A percentile compares a stretch with the other conserved stretches of the same genome.
These are phyloP conservation scores for Climacium dendroides DNA, from an alignment of 225 moss, liverwort and hornwort genomes.

Conservation along the genomic window DNA sequence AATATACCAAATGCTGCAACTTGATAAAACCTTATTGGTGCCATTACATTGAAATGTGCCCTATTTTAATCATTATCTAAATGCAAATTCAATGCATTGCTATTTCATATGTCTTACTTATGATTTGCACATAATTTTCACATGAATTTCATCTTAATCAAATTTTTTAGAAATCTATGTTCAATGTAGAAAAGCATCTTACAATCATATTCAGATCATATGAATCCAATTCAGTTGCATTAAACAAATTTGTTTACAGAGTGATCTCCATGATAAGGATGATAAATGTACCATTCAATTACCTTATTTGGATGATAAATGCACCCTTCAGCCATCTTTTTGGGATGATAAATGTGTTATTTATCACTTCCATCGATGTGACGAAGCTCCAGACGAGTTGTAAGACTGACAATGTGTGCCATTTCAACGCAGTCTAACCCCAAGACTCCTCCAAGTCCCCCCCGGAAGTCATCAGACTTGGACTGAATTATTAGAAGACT, in stretches of 20 bases:
- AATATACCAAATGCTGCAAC: neutral
- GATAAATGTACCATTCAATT: neutral
- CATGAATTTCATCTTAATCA: neutral
- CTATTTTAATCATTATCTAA: neutral
- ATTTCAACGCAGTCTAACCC: neutral
- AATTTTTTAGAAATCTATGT: no score
- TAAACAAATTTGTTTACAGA: no score
- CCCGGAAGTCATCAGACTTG: neutral
- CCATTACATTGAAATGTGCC: neutral
- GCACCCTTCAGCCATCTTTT: no score
- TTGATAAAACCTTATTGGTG: neutral
- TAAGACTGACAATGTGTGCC: neutral
- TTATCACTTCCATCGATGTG: neutral
- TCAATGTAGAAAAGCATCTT: neutral
- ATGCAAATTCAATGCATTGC: neutral
- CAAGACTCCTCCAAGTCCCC: neutral
- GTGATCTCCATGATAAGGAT: neutral
- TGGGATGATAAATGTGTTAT: neutral
- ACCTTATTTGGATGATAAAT: neutral
- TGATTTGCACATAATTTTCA: neutral
- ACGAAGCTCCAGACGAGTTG: neutral
- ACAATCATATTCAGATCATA: fast-evolving
- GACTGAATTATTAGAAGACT: constrained; percentile 4
- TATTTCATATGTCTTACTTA: neutral
- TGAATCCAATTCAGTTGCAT: neutral